Evolutionary conservation across 139 green algal species (phyloP).

Genomic region (Mychonastes homosphaera): DNA sequence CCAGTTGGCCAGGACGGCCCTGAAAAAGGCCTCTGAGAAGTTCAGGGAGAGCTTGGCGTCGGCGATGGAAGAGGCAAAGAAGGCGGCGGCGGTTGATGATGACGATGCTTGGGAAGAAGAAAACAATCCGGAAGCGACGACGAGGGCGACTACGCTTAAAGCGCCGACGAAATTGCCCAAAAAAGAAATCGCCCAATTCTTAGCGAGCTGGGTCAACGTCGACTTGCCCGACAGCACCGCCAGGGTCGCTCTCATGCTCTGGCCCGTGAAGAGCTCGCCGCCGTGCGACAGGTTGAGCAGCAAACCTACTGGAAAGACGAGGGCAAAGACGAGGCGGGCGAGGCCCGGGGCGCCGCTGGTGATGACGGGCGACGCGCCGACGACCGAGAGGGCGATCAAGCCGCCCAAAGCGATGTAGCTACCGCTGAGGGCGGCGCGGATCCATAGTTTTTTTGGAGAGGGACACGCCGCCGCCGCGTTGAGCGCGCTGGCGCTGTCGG

Average conservation of each 20-base stretch:
- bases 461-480: too few relatives aligned
- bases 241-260: too few relatives aligned
- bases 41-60: not conserved
- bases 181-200: too few relatives aligned
- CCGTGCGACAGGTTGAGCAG: slow-evolving; percentile 53
- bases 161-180: slow-evolving; percentile 79
- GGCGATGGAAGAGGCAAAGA: slow-evolving; percentile 17
- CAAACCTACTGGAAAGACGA: slow-evolving; percentile 62
- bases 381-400: slow-evolving; percentile 28
- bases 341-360: slow-evolving; percentile 52
- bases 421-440: slow-evolving; percentile 13
- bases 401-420: slow-evolving; percentile 42
- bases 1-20: slow-evolving; percentile 79
- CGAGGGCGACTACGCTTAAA: slow-evolving; percentile 44
- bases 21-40: slow-evolving; percentile 37
- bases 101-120: not conserved
- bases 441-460: too few relatives aligned
- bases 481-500: too few relatives aligned
- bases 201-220: too few relatives aligned
- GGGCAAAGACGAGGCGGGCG: slow-evolving; percentile 32
- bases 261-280: slow-evolving; percentile 79
- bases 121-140: slow-evolving; percentile 46
- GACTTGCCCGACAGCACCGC: too few relatives aligned
- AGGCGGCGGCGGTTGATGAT: slow-evolving; percentile 4
- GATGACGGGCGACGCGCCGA: slow-evolving; percentile 15